phyloP scores from a whole-genome alignment of 441 rosid genomes.

The Erysimum cheiri region DNA sequence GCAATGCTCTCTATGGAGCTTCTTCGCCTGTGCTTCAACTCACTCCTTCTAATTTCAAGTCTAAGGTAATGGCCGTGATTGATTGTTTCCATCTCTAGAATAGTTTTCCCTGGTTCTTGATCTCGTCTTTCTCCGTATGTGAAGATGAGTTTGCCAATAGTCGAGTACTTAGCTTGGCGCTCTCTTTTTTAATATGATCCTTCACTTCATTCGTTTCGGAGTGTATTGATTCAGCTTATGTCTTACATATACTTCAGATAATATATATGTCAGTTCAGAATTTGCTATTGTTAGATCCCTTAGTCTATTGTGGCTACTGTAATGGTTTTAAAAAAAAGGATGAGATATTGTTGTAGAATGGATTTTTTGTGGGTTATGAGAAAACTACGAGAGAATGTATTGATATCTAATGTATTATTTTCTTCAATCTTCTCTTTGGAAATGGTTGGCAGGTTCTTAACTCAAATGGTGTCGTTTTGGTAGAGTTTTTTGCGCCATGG shows the following conservation, averaged over 20 bases:
- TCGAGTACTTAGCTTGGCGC: no score
- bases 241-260: no score
- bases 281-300: background rate
- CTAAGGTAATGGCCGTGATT: conserved; percentile 63
- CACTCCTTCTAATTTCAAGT: conserved; percentile 90
- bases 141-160: no score
- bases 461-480: conserved; percentile 84
- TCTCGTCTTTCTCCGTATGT: no score
- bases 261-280: background rate
- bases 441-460: conserved; percentile 66
- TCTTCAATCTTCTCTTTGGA: background rate
- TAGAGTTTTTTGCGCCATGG: conserved; percentile 99
- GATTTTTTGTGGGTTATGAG: background rate
- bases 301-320: background rate
- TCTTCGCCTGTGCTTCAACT: conserved; percentile 96
- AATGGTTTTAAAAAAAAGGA: background rate
- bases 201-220: background rate
- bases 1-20: conserved; percentile 75
- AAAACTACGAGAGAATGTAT: background rate
- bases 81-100: no score
- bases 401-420: background rate
- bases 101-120: no score
- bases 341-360: background rate
- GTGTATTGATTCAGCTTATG: conserved; percentile 8
- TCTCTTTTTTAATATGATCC: background rate